Evolutionary conservation across 805 yeast genomes (phyloP).

Genomic region (Priceomyces carsonii): DNA sequence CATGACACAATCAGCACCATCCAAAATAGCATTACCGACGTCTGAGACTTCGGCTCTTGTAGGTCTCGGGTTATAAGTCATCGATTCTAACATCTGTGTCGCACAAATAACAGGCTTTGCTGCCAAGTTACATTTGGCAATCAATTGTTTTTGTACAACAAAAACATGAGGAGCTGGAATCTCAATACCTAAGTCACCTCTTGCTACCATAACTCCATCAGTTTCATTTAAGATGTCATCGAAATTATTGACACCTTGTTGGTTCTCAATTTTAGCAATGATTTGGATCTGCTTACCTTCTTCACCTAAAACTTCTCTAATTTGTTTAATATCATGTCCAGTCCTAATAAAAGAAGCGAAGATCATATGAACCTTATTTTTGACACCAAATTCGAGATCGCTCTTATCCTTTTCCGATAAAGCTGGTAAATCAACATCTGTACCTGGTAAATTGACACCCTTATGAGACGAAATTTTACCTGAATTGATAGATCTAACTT

Average conservation of each 20-base stretch:
- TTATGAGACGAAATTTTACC: conserved; percentile 97
- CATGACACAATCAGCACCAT: conserved; percentile 99
- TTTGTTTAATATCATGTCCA: conserved; percentile 84
- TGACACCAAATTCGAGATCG: conserved; percentile 93
- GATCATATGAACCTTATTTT: conserved; percentile 96
- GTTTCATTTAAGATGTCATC: conserved; percentile 93
- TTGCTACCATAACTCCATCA: conserved; percentile 99
- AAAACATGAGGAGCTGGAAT: conserved; percentile 99
- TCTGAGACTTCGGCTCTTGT: conserved; percentile 99
- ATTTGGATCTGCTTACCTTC: conserved; percentile 96
- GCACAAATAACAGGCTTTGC: conserved; percentile 99
- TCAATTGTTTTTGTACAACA: conserved; percentile 97
- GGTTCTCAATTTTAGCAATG: conserved; percentile 97
- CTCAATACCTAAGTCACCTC: conserved; percentile 99
- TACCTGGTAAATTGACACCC: conserved; percentile 99
- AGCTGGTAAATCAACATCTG: conserved; percentile 98
- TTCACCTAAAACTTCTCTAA: conserved; percentile 94
- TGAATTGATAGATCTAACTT: conserved; percentile 86
- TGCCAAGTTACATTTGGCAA: conserved; percentile 98
- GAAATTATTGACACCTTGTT: conserved; percentile 99
- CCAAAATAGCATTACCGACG: conserved; percentile 98
- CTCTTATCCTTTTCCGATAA: conserved; percentile 93
- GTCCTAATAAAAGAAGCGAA: conserved; percentile 98
- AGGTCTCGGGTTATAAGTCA: conserved; percentile 99
- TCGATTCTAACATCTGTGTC: conserved; percentile 98